phyloP scores from a whole-genome alignment of 202 grass and related monocot genomes.

The Panicum hallii region DNA sequence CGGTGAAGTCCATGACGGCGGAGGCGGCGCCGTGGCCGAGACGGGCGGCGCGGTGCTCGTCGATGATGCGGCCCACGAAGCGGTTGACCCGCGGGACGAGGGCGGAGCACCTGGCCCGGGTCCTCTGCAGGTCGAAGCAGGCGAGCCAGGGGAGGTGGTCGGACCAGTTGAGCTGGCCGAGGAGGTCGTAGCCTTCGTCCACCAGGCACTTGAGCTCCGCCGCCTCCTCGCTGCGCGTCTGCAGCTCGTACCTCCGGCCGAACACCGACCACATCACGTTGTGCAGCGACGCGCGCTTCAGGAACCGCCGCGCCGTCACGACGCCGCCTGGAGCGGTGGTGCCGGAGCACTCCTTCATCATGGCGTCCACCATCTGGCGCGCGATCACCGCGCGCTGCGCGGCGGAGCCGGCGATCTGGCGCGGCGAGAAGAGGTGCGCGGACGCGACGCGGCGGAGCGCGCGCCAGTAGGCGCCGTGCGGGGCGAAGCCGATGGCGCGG shows the following conservation, averaged over 20 bases:
- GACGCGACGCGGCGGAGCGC: constrained; percentile 74
- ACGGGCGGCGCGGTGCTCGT: constrained; percentile 51
- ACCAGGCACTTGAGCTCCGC: constrained; percentile 62
- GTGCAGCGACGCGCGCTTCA: constrained; percentile 70
- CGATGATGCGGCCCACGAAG: constrained; percentile 68
- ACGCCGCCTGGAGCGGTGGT: no score
- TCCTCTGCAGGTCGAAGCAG: constrained; percentile 57
- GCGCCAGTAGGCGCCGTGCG: constrained; percentile 78
- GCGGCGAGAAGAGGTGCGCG: constrained; percentile 72
- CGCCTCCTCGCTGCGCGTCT: constrained; percentile 49
- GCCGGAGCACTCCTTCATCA: neutral
- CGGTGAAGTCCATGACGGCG: constrained; percentile 63
- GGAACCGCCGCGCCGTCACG: constrained; percentile 40
- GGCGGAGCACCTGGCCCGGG: constrained; percentile 50
- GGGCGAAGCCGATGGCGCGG: constrained; percentile 86
- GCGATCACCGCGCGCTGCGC: constrained; percentile 61
- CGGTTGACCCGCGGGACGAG: constrained; percentile 65
- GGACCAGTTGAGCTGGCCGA: constrained; percentile 75
- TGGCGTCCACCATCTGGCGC: constrained; percentile 57
- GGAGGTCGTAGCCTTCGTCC: constrained; percentile 75
- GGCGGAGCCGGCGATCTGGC: constrained; percentile 59
- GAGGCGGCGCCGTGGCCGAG: neutral
- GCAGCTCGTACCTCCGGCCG: constrained; percentile 56
- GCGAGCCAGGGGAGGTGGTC: constrained; percentile 72
- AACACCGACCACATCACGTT: constrained; percentile 85